Base-by-base conservation (phyloP, 768 basidiomycete species). In the Lactifluus echinatus region DNA sequence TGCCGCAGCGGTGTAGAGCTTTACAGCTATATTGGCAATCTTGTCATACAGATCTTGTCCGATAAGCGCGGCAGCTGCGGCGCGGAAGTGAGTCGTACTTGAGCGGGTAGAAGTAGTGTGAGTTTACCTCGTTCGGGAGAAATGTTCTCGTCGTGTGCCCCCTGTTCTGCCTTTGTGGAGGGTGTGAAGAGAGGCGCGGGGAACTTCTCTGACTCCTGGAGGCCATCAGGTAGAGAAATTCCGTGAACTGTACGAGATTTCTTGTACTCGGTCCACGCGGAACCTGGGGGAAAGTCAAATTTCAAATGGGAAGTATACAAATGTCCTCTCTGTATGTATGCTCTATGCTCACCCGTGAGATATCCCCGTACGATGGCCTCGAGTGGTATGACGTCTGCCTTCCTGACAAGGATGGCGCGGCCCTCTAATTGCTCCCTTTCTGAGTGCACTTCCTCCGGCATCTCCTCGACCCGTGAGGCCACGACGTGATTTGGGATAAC, bases 331-430 rank as follows among this genome's bases (percentile, higher is more conserved):
- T 11, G 3, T 23, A n/a, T 8, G 2, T n/a, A 4, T 43, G 4
- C 2, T 10, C 11, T 15, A 8, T 19, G 63, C 78, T 63, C 61
- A 93, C 95, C 95, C n/a, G 95, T 89, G 57, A 99, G 76, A 71
- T 98, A 98, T 2, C 95, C 95, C 60, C 96, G 76, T 17, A 98
- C 95, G 65, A 99, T 98, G 6, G 89, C 93, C 71, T 99, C 96
- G 6, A 98, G 76, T 21, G 90, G 91, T 29, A 97, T 75, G 28
- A 98, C 88, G 67, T 85, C 79, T 0, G 93, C 94, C 66, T 85
- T 93, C 69, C 73, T 80, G 10, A 98, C 96, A 51, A 96, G 83
- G 88, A 99, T 98, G 11, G 85, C 75, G 21, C 96, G 78, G 2
- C 89, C 94, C 31, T 85, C 80, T 12, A 98, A 78, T 69, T 88